These are phyloP conservation scores for Mycena albidolilacea DNA, from an alignment of 768 basidiomycete species.

Conservation along the genomic window DNA sequence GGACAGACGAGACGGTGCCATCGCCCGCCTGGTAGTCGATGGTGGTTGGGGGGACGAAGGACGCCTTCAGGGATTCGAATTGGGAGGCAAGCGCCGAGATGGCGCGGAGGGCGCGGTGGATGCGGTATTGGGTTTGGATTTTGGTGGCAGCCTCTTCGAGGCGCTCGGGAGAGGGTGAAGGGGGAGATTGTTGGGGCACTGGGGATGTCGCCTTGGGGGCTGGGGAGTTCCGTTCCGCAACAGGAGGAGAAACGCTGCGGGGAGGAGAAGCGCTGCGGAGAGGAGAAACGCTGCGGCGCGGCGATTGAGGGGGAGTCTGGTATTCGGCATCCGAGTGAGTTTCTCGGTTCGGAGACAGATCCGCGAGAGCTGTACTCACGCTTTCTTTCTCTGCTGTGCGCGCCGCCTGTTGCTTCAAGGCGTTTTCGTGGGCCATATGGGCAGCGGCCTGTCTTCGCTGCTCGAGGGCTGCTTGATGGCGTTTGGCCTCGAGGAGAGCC, in stretches of 20 bases:
- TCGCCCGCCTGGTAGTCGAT: conserved; percentile 64
- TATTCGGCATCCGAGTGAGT: conserved; percentile 10
- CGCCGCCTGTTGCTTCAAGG: conserved; percentile 37
- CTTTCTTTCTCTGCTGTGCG: conserved; percentile 20
- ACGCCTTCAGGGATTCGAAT: conserved; percentile 59
- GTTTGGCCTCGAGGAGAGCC: conserved; percentile 51
- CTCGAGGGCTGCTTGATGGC: conserved; percentile 47
- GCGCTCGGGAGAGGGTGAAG: conserved; percentile 46
- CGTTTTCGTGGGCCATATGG: conserved; percentile 29
- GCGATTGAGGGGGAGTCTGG: conserved; percentile 27
- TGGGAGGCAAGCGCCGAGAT: conserved; percentile 57
- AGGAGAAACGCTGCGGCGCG: conserved; percentile 32
- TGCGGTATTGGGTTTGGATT: conserved; percentile 65
- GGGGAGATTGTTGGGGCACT: conserved; percentile 28
- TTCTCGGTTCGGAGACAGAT: conserved; percentile 12
- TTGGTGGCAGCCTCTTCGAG: conserved; percentile 59
- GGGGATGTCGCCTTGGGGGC: conserved; percentile 14
- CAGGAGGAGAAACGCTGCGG: conserved; percentile 35
- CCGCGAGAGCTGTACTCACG: conserved; percentile 23
- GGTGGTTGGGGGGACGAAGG: conserved; percentile 60
- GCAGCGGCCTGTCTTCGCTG: conserved; percentile 43
- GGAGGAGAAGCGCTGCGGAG: conserved; percentile 35
- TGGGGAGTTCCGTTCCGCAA: conserved; percentile 23
- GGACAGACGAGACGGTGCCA: conserved; percentile 47
- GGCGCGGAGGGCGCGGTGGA: conserved; percentile 56